Evolutionary conservation across 352 stramenopile species (phyloP).

Genomic region (Globisporangium splendens): DNA sequence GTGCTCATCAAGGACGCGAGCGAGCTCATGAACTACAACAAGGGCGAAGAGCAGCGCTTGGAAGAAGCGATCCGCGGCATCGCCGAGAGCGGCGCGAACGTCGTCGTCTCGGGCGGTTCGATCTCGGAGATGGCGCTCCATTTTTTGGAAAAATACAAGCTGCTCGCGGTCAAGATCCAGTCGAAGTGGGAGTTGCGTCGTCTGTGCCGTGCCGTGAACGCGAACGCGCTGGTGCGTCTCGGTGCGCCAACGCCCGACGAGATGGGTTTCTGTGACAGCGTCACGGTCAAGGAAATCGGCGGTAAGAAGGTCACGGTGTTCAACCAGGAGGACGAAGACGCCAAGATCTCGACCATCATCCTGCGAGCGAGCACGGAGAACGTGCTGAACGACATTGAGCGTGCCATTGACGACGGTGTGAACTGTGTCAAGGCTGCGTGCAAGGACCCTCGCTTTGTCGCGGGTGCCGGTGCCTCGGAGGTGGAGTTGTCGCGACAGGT

Average conservation of each 20-base stretch:
- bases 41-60: slow-evolving; percentile 97
- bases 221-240: slow-evolving; percentile 96
- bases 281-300: slow-evolving; percentile 94
- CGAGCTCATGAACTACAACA: slow-evolving; percentile 99
- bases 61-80: slow-evolving; percentile 98
- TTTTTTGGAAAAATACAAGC: slow-evolving; percentile 98
- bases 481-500: slow-evolving; percentile 95
- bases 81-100: slow-evolving; percentile 92
- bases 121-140: slow-evolving; percentile 99
- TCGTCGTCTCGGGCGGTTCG: slow-evolving; percentile 95
- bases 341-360: slow-evolving; percentile 97
- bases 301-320: slow-evolving; percentile 96
- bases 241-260: slow-evolving; percentile 97
- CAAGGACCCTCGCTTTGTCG: slow-evolving; percentile 93
- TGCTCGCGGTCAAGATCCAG: slow-evolving; percentile 96
- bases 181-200: slow-evolving; percentile 99
- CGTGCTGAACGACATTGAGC: slow-evolving; percentile 97
- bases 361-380: slow-evolving; percentile 93
- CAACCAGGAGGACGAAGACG: slow-evolving; percentile 91
- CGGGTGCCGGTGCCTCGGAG: slow-evolving; percentile 94
- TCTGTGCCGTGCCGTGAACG: slow-evolving; percentile 95
- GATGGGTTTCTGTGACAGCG: slow-evolving; percentile 94
- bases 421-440: slow-evolving; percentile 95
- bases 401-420: slow-evolving; percentile 97
- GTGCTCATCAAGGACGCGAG: slow-evolving; percentile 99